phyloP scores from a whole-genome alignment of 1,139 yeast genomes.

The Diutina sp. region DNA sequence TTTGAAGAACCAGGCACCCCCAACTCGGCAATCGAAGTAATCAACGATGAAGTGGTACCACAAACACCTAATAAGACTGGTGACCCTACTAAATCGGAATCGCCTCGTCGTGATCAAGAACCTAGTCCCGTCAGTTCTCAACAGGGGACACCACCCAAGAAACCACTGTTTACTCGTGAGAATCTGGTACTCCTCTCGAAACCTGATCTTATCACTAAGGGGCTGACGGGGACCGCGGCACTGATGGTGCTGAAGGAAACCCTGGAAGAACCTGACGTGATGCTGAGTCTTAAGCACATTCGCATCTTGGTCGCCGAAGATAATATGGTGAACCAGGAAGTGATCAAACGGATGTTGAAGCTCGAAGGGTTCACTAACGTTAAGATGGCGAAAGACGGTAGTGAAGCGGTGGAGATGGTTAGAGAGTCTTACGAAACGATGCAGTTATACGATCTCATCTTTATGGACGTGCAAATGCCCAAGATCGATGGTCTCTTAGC shows the following conservation, averaged over 20 bases:
- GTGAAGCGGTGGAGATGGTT: conserved; percentile 63
- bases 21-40: neutral
- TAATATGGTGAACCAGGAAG: conserved; percentile 83
- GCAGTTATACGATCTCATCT: conserved; percentile 54
- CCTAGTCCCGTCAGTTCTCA: neutral
- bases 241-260: neutral
- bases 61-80: neutral
- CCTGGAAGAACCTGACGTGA: neutral
- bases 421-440: conserved; percentile 31
- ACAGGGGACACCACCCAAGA: neutral
- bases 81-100: neutral
- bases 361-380: conserved; percentile 66
- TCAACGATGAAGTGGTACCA: neutral
- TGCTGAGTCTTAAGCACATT: conserved; percentile 12
- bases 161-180: neutral
- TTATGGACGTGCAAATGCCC: conserved; percentile 98
- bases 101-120: neutral
- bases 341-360: conserved; percentile 70
- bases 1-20: conserved; percentile 10
- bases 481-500: conserved; percentile 78
- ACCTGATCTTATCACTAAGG: conserved; percentile 1
- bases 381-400: conserved; percentile 81
- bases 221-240: neutral
- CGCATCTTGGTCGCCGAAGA: conserved; percentile 88
- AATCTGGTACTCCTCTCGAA: neutral